Evolutionary conservation across 371 early-diverging fungal species (phyloP), one percentile per base, ranked within the genome.

Genomic region (Apophysomyces ossiformis): DNA sequence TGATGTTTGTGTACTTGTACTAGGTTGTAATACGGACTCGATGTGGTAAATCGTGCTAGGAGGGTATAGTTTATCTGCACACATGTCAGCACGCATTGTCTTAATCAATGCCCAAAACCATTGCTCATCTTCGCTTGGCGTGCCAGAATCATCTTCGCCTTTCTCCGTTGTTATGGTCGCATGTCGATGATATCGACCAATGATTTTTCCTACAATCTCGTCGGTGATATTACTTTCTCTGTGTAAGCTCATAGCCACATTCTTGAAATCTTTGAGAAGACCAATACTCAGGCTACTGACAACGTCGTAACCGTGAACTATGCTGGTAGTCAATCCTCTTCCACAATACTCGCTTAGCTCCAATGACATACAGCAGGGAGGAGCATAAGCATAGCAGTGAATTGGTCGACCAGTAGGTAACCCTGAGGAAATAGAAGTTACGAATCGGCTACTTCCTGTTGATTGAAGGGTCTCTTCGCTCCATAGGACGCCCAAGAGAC

Each of bases 61-160:
- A 26, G 94, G 94, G 62, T 90, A 91, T 16, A 94, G 78, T 61
- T 94, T 94, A 59, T 91, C 92, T 4, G 87, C 82, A 32, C 81
- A 79, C 93, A 92, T 93, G 57, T 87, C 90, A 0, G 93, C 93
- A 2, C 93, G 83, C 83, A 93, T 80, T 0, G 92, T 92, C 72
- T 92, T 90, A 68, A 92, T 89, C 58, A 92, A 66, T 21, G 92
- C 87, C 90, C 90, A 91, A 64, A 90, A 89, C 94, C 94, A 94
- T 64, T 93, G 87, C 46, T 87, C 83, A 61, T 85, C 74, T 13
- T 82, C 81, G 5, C 45, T 37, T 72, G 73, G 58, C 78, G 71
- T 12, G 63, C 75, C 69, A 65, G 64, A 21, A 65, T 4, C 69
- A 26, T 26, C 58, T 58, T 63, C 47, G 37, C 57, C 65, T 12